Base-by-base conservation (phyloP, 257 asterid species). In the Scutellaria galericulata region DNA sequence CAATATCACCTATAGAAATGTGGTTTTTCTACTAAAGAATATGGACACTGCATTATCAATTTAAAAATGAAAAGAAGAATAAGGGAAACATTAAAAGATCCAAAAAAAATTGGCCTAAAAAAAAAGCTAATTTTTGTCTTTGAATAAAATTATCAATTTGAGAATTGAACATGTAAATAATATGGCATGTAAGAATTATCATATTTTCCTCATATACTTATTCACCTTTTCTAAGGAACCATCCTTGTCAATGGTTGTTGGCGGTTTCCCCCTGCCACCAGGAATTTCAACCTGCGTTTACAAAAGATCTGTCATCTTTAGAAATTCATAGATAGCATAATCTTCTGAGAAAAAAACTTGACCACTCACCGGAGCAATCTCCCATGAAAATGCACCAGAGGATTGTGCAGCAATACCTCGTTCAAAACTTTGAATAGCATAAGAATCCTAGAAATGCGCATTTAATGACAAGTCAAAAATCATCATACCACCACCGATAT, bases 351-450 rank as follows among this genome's bases (percentile, higher is more conserved):
- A 15, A 45, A 42, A 10, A 77, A 13, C 13, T 24, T 20, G 64
- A 68, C 63, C 12, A 64, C 96, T 83, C 74, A 90, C 98, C 47
- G 96, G 96, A 79, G 77, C 88, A 76, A 92, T 95, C 89, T 95
- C 98, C 98, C 98, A 95, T 52, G 84, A 62, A 69, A 95, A 92
- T 54, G 94, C 95, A 76, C 97, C 96, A 80, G 78, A 74, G 31
- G 82, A 69, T 79, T 87, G 87, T 35, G 99, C 99, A 76, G 90
- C 85, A 77, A 79, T 77, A 68, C 96, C 97, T 66, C 96, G 96
- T 73, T 87, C 88, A 79, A 95, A 95, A 89, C 99, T 95, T 80
- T 79, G 90, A 81, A 92, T 81, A 67, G 99, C 93, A 83, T 90
- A 95, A 44, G 85, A 74, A 80, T 95, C 99, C 99, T 95, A 68